Percentiles rank a stretch among this genome's conserved stretches.
These are phyloP conservation scores for Cystobasidiaceae sp. DNA, from an alignment of 1,284 basidiomycete genomes.

Conservation along the genomic window DNA sequence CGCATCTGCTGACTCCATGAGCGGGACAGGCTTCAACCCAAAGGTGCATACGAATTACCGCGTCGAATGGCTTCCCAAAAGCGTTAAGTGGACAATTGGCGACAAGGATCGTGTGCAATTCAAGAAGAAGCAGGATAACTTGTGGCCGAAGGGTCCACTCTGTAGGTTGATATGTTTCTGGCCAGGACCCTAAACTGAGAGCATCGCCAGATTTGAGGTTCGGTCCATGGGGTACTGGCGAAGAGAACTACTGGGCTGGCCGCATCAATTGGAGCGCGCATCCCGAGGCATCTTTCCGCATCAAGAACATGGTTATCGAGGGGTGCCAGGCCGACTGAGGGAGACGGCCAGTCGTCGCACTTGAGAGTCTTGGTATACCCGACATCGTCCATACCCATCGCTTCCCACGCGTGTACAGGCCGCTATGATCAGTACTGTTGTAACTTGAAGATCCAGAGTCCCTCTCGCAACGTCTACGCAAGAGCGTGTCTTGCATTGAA, in stretches of 20 bases:
- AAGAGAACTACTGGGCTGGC: constrained; percentile 1
- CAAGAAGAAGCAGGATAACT: background rate
- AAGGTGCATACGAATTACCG: background rate
- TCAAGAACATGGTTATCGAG: background rate
- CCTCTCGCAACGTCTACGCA: too few species aligned
- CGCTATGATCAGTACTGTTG: too few species aligned
- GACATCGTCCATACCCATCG: too few species aligned
- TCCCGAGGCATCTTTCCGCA: background rate
- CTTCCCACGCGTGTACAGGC: too few species aligned
- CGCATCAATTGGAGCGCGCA: background rate
- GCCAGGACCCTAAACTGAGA: background rate
- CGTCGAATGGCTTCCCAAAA: background rate
- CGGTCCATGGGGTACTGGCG: constrained; percentile 5
- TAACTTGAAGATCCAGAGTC: too few species aligned
- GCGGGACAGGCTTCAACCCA: constrained; percentile 1
- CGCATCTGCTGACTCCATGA: background rate
- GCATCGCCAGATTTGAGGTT: too few species aligned
- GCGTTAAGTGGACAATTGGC: background rate
- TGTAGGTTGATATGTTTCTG: background rate
- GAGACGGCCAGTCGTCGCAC: too few species aligned
- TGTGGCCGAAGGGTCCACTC: background rate
- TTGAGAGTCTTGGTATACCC: too few species aligned
- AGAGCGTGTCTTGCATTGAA: too few species aligned
- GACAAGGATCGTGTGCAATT: background rate
- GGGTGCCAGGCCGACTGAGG: background rate